A percentile compares a stretch with the other conserved stretches of the same genome.
phyloP scores from a whole-genome alignment of 192 early-diverging fungal genomes.

The Coemansia erecta region DNA sequence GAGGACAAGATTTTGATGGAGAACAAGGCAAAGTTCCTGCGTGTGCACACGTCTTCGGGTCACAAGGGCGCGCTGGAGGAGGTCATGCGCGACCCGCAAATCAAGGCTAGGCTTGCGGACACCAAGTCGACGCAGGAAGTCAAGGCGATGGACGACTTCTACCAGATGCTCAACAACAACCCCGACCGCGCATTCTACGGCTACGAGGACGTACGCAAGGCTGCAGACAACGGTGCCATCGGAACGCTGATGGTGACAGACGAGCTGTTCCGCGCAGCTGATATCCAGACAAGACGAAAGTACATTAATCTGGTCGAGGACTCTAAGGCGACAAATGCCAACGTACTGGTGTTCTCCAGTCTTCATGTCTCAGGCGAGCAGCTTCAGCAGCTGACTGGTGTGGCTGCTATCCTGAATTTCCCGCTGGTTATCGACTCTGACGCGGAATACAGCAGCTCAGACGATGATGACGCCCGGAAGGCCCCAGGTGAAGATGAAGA shows the following conservation, averaged over 20 bases:
- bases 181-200: constrained; percentile 94
- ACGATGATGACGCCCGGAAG: constrained; percentile 11
- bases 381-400: constrained; percentile 88
- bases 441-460: constrained; percentile 47
- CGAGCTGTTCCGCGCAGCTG: constrained; percentile 85
- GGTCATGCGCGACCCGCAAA: constrained; percentile 82
- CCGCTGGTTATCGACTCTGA: constrained; percentile 85
- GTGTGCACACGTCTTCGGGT: constrained; percentile 90
- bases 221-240: constrained; percentile 82
- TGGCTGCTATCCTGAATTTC: constrained; percentile 91
- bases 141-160: constrained; percentile 78
- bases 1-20: constrained; percentile 82
- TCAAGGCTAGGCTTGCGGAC: constrained; percentile 77
- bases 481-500: background rate
- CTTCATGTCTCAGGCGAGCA: constrained; percentile 96
- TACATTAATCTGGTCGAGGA: constrained; percentile 88
- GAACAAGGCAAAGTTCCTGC: constrained; percentile 82
- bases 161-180: constrained; percentile 84
- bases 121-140: constrained; percentile 91
- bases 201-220: constrained; percentile 77
- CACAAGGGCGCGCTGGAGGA: constrained; percentile 96
- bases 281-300: constrained; percentile 77
- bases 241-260: constrained; percentile 90
- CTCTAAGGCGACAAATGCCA: constrained; percentile 70
- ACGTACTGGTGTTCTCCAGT: constrained; percentile 86